Evolutionary conservation across 306 rosid genomes (phyloP).

Genomic region (Lagenaria siceraria): DNA sequence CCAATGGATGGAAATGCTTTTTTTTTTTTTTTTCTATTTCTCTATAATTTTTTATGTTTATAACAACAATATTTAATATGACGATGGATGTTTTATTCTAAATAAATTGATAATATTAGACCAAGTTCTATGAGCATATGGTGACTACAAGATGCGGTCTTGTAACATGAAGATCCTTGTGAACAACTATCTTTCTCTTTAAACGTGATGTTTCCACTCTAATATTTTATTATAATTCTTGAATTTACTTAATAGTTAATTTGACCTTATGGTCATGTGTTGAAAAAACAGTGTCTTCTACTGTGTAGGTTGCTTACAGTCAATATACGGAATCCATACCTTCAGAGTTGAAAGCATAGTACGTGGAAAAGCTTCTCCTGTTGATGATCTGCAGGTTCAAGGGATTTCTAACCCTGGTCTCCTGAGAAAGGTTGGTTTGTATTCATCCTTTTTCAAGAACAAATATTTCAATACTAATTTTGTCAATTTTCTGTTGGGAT

Average conservation of each 20-base stretch:
- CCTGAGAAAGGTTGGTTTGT: slow-evolving; percentile 55
- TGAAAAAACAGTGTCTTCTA: background rate
- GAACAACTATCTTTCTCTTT: background rate
- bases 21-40: background rate
- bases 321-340: slow-evolving; percentile 69
- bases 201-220: background rate
- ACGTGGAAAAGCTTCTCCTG: slow-evolving; percentile 67
- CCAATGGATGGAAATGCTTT: background rate
- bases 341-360: slow-evolving; percentile 79
- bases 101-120: background rate
- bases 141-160: background rate
- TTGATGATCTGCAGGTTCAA: slow-evolving; percentile 80
- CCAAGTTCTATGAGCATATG: background rate
- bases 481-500: background rate
- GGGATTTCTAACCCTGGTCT: slow-evolving; percentile 65
- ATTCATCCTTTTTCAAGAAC: background rate
- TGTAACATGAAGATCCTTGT: background rate
- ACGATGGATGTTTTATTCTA: background rate
- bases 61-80: background rate
- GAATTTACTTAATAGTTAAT: background rate
- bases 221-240: background rate
- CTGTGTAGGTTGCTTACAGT: slow-evolving; percentile 72
- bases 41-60: background rate
- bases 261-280: background rate
- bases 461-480: background rate